Base-by-base conservation (phyloP, 106 monocot species). In the Triglochin maritima region DNA sequence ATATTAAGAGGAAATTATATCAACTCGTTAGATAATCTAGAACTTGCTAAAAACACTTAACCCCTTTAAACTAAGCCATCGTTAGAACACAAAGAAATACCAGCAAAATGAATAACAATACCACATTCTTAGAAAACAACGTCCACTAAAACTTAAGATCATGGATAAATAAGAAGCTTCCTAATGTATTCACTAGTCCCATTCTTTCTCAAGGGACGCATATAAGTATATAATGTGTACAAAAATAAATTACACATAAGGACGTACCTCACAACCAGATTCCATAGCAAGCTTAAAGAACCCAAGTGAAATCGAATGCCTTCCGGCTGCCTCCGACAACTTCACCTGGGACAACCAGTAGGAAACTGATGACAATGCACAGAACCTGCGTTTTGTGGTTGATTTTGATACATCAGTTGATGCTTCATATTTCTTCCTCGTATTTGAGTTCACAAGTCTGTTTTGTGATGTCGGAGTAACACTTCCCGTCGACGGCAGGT, bases 211-310 rank as follows among this genome's bases (percentile, higher is more conserved):
- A 0, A 17, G n/a, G 15, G 7, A 13, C 57, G 14, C 17, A 16
- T 15, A 15, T 57, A 57, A 17, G 17, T 57, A 17, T 57, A 14
- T n/a, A 61, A 61, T 42, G 44, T 29, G 6, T 29, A 61, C 10
- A 42, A 60, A 53, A 17, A 61, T 7, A 7, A 47, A 57, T 8
- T 10, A 3, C 29, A 12, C 10, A 60, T 54, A 9, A 55, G 66
- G 6, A 7, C 43, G 68, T 70, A 94, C 94, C 87, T 89, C 94
- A 72, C 86, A 89, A 72, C 82, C 89, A 47, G 89, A 81, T 12
- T 89, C 94, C 67, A 84, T 53, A 2, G 94, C 94, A 67, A 94
- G 94, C 74, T 79, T 87, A 66, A 94, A 94, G 79, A 94, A 94
- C 0, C 84, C 89, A 70, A 94, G 82, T 7, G 89, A 84, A 52